Percentiles rank a stretch among this genome's conserved stretches.
Evolutionary conservation across 345 rosid genomes (phyloP).

Genomic region (Cardamine resedifolia): DNA sequence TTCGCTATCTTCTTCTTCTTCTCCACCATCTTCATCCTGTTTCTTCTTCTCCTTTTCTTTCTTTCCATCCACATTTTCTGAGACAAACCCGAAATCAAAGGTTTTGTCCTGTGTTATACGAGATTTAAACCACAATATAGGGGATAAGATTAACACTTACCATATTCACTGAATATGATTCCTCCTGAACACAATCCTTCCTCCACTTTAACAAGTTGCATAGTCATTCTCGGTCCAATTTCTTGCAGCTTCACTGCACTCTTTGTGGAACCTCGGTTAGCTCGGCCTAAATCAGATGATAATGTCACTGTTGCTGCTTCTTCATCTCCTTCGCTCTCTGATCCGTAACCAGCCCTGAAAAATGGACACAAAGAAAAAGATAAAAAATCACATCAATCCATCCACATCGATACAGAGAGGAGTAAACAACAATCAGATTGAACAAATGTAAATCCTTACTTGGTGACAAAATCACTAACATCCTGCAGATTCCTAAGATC

Average conservation of each 20-base stretch:
- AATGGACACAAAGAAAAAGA: background rate
- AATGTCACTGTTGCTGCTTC: conserved; percentile 92
- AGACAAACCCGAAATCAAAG: conserved; percentile 1
- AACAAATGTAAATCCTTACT: conserved; percentile 48
- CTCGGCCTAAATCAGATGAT: conserved; percentile 72
- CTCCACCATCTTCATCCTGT: conserved; percentile 7
- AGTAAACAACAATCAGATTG: background rate
- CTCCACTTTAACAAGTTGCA: conserved; percentile 68
- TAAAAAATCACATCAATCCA: background rate
- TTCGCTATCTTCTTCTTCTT: background rate
- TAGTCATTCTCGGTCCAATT: conserved; percentile 95
- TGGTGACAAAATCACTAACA: conserved; percentile 87
- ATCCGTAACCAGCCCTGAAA: conserved; percentile 84
- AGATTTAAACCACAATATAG: background rate
- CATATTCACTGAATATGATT: conserved; percentile 67
- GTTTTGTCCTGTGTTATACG: background rate
- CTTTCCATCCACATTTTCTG: conserved; percentile 40
- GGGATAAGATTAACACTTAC: conserved; percentile 37
- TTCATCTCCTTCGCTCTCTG: conserved; percentile 95
- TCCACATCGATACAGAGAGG: background rate
- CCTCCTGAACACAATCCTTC: conserved; percentile 88
- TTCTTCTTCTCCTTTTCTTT: conserved; percentile 18
- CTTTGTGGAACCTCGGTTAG: conserved; percentile 64
- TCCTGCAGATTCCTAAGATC: conserved; percentile 87
- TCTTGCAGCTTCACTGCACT: conserved; percentile 92